Evolutionary conservation across 345 rosid species (phyloP).

Genomic region (Syzygium oleosum): DNA sequence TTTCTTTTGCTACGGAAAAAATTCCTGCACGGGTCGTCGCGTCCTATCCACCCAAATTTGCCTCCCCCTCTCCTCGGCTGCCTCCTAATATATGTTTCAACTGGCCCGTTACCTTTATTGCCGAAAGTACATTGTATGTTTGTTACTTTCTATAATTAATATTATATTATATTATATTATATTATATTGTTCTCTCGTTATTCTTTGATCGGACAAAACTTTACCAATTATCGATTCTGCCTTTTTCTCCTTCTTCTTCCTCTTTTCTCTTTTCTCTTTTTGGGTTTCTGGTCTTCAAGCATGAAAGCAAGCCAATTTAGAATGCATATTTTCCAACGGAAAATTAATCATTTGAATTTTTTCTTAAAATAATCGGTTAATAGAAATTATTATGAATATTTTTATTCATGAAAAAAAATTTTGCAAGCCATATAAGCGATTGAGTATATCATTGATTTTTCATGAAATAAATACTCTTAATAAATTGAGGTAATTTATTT

Average conservation of each 20-base stretch:
- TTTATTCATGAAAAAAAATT: no score
- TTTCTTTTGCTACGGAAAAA: not conserved
- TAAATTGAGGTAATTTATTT: not conserved
- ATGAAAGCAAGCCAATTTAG: not conserved
- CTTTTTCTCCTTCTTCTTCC: not conserved
- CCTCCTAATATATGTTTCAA: not conserved
- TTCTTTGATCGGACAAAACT: not conserved
- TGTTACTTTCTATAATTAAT: not conserved
- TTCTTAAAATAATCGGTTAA: no score
- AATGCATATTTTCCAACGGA: not conserved
- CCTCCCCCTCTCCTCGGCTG: not conserved
- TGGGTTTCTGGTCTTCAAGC: not conserved
- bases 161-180: no score
- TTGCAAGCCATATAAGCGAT: no score
- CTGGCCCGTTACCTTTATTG: not conserved
- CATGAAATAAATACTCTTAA: not conserved
- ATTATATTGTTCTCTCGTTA: not conserved
- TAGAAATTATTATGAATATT: no score
- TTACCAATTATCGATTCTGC: not conserved
- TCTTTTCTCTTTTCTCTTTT: not conserved
- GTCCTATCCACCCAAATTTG: not conserved
- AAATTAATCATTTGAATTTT: no score
- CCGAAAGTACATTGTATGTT: not conserved
- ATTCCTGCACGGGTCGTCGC: constrained; percentile 1
- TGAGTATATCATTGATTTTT: not conserved